Percentiles rank a stretch among this genome's conserved stretches.
phyloP scores from a whole-genome alignment of 129 eudicot genomes.

The Smallanthus sonchifolius region DNA sequence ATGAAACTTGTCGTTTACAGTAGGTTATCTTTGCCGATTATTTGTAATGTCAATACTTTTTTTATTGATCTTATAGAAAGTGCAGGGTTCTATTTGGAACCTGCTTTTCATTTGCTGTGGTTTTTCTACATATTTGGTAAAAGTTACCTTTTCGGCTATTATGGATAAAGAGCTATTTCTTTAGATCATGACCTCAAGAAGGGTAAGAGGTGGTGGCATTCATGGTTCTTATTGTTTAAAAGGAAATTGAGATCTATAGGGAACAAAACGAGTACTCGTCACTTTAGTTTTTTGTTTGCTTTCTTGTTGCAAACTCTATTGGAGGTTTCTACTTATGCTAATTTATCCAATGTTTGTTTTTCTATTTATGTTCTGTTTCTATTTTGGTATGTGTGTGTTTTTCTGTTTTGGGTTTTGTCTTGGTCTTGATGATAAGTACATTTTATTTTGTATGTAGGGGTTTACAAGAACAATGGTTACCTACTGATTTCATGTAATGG shows the following conservation, averaged over 20 bases:
- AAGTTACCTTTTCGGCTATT: not conserved
- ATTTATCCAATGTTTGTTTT: constrained; percentile 9
- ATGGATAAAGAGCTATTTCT: not conserved
- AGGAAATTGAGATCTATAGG: not conserved
- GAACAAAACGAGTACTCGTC: not conserved
- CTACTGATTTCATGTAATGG: constrained; percentile 96
- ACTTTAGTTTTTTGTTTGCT: not conserved
- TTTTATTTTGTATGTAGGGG: constrained; percentile 50
- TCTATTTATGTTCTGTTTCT: not conserved
- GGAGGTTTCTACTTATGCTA: constrained; percentile 14
- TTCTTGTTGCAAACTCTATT: constrained; percentile 8
- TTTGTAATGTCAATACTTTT: not conserved
- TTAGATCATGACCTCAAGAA: not conserved
- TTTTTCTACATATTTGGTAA: not conserved
- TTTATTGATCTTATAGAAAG: constrained; percentile 3
- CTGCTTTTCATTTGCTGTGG: not conserved
- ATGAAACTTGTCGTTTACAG: not conserved
- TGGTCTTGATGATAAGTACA: not conserved
- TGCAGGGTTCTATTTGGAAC: not conserved
- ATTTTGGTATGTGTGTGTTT: constrained; percentile 7
- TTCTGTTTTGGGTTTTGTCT: not conserved
- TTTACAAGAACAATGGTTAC: constrained; percentile 96
- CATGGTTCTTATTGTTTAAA: not conserved
- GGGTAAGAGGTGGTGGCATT: not conserved
- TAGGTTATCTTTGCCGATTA: not conserved